Conservation (phyloP, 768 basidiomycete species). For the Mycena maculata region DNA sequence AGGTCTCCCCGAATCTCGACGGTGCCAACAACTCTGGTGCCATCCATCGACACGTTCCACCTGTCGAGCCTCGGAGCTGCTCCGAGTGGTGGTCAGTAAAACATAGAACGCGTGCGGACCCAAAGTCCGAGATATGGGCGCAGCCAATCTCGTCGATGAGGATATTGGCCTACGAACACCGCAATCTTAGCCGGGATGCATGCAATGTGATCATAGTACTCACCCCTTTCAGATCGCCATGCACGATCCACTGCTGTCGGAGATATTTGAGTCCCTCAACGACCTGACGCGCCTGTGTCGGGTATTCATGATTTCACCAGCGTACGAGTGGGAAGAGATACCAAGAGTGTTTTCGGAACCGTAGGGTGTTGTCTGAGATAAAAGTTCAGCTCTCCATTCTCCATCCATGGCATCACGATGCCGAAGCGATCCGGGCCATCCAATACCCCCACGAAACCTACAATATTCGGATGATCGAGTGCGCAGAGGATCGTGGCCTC, state of each 20-base stretch:
- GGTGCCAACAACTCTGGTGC: conserved; percentile 6
- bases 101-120: background rate
- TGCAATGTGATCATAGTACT: background rate
- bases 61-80: too few relatives aligned
- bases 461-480: background rate
- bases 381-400: background rate
- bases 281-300: conserved; percentile 1
- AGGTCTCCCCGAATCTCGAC: background rate
- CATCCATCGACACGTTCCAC: conserved; percentile 17
- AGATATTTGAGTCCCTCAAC: background rate
- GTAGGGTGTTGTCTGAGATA: background rate
- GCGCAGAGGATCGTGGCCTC: background rate
- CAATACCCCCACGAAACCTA: conserved; percentile 1
- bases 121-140: conserved; percentile 5
- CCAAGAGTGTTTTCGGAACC: background rate
- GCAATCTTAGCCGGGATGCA: background rate
- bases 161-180: background rate
- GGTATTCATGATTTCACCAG: background rate
- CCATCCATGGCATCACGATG: conserved; percentile 8
- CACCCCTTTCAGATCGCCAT: conserved; percentile 19
- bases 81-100: too few relatives aligned
- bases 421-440: conserved; percentile 6
- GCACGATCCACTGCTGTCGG: background rate
- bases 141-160: background rate
- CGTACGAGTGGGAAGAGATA: background rate